These are phyloP conservation scores for Stromatinia cepivora DNA, from an alignment of 2,329 filamentous ascomycete species.

Conservation along the genomic window DNA sequence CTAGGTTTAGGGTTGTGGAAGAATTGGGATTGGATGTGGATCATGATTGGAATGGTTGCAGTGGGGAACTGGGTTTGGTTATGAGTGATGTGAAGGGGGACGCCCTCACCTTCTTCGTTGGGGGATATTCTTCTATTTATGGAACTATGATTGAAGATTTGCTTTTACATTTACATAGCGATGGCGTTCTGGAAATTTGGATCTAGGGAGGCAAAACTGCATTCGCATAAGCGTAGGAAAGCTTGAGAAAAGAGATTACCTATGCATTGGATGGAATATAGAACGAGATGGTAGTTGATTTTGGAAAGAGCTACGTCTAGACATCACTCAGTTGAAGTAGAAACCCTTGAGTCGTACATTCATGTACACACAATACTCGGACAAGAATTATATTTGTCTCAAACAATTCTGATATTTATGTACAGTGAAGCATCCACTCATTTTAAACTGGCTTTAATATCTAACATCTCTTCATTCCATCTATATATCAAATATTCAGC, in stretches of 20 bases:
- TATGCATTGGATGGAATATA: background rate
- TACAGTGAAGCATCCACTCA: background rate
- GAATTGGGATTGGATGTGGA: slow-evolving; percentile 5
- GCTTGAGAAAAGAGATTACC: background rate
- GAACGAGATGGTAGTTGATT: background rate
- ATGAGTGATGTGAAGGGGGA: background rate
- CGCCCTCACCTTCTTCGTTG: background rate
- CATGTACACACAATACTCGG: background rate
- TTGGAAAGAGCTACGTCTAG: background rate
- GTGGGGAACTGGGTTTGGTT: background rate
- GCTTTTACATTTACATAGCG: slow-evolving; percentile 29
- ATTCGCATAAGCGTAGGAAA: background rate
- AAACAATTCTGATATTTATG: background rate
- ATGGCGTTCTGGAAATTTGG: slow-evolving; percentile 27
- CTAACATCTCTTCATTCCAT: background rate
- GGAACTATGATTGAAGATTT: slow-evolving; percentile 32
- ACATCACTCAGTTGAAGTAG: slow-evolving; percentile 4
- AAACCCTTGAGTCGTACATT: background rate
- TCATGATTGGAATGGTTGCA: slow-evolving; percentile 11
- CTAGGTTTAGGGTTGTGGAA: background rate
- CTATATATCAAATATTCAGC: background rate
- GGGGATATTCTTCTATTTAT: slow-evolving; percentile 26
- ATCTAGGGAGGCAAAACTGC: background rate
- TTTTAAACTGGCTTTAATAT: background rate
- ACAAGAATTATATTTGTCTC: background rate